A percentile compares a stretch with the other conserved stretches of the same genome.
Conservation (phyloP, 139 green algal species). For the Chlamydomonas sp. region DNA sequence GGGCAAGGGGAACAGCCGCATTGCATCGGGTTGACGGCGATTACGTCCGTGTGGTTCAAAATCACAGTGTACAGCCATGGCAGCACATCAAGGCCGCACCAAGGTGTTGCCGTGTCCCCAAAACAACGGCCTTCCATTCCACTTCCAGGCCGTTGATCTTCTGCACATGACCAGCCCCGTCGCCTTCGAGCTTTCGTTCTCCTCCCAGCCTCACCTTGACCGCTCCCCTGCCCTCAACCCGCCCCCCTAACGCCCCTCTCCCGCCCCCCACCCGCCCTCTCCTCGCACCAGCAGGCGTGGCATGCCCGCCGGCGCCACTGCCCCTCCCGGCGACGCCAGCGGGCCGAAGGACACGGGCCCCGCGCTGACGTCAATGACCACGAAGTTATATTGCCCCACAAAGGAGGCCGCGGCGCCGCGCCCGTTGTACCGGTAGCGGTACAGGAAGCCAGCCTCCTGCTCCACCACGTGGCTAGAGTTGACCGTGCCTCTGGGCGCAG, state of each 20-base stretch:
- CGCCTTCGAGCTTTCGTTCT: too few relatives aligned
- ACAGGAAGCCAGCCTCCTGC: constrained; percentile 50
- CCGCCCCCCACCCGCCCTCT: not conserved
- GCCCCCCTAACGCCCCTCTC: not conserved
- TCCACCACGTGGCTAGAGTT: constrained; percentile 18
- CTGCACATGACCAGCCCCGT: too few relatives aligned
- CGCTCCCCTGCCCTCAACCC: too few relatives aligned
- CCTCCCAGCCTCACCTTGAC: too few relatives aligned
- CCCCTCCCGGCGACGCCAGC: constrained; percentile 26
- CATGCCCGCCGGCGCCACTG: constrained; percentile 35
- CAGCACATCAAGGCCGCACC: not conserved
- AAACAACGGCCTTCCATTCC: too few relatives aligned
- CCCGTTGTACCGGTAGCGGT: constrained; percentile 47
- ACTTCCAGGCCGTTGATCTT: too few relatives aligned
- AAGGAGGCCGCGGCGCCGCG: constrained; percentile 19
- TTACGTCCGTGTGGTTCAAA: too few relatives aligned
- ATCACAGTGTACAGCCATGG: too few relatives aligned
- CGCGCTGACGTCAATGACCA: constrained; percentile 46
- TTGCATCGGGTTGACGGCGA: too few relatives aligned
- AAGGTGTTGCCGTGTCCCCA: not conserved
- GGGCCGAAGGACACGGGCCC: constrained; percentile 48
- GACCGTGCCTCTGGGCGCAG: not conserved
- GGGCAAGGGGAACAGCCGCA: not conserved
- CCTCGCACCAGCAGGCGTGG: constrained; percentile 39
- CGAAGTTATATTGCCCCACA: constrained; percentile 41